These are phyloP conservation scores for Backusella circina DNA, from an alignment of 192 early-diverging fungal species.

Conservation along the genomic window DNA sequence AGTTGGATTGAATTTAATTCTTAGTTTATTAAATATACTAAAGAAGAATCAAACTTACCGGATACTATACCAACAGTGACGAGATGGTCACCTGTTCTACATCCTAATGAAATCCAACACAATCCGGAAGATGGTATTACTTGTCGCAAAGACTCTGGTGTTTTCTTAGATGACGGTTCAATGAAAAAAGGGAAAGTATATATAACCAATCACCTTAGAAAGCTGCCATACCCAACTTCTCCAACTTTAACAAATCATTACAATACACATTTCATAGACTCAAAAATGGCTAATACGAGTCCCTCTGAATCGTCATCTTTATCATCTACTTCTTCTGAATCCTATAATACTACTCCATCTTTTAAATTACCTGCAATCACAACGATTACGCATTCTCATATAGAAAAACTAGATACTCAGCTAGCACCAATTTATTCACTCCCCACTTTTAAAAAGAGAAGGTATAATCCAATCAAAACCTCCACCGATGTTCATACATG, in stretches of 20 bases:
- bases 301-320: background rate
- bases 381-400: background rate
- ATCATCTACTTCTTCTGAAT: background rate
- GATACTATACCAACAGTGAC: slow-evolving; percentile 23
- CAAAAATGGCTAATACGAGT: background rate
- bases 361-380: slow-evolving; percentile 2
- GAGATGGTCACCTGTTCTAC: slow-evolving; percentile 4
- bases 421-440: slow-evolving; percentile 1
- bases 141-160: slow-evolving; percentile 11
- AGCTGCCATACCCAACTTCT: background rate
- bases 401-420: background rate
- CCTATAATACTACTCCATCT: background rate
- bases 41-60: background rate
- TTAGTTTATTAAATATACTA: too few relatives aligned
- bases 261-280: background rate
- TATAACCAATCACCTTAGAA: background rate
- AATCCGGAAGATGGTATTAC: background rate
- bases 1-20: too few relatives aligned
- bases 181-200: background rate
- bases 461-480: too few relatives aligned
- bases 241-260: background rate
- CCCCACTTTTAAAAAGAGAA: background rate
- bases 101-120: background rate
- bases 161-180: background rate
- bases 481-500: background rate